phyloP scores from a whole-genome alignment of 768 basidiomycete genomes.

The Leccinum obscurum region DNA sequence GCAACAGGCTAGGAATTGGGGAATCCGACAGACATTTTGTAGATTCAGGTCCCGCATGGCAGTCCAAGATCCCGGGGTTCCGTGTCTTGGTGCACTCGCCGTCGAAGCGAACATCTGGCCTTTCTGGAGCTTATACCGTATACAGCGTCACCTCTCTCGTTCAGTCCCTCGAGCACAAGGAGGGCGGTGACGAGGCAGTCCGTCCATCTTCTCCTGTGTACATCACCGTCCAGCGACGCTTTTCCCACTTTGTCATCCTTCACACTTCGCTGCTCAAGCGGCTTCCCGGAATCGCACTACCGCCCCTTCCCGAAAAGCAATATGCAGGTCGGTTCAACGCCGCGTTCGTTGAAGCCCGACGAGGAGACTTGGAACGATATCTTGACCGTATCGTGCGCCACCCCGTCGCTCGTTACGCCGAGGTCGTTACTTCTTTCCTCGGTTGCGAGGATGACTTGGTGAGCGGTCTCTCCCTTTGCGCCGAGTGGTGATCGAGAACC shows the following conservation, averaged over 20 bases:
- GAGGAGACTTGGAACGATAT: constrained; percentile 82
- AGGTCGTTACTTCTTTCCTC: constrained; percentile 79
- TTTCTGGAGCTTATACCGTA: constrained; percentile 71
- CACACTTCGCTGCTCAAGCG: constrained; percentile 68
- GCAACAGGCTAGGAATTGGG: constrained; percentile 42
- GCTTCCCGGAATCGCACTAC: constrained; percentile 75
- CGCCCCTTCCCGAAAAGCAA: constrained; percentile 83
- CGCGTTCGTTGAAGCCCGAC: constrained; percentile 79
- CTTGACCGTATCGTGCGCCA: constrained; percentile 68
- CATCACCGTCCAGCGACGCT: constrained; percentile 78
- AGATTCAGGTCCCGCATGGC: constrained; percentile 72
- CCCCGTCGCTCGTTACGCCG: constrained; percentile 74
- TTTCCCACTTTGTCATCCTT: constrained; percentile 81
- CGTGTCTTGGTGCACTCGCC: constrained; percentile 78
- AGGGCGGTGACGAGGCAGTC: constrained; percentile 18
- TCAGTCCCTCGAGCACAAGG: constrained; percentile 18
- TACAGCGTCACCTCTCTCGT: constrained; percentile 68
- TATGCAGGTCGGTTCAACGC: constrained; percentile 78
- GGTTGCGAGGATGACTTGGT: constrained; percentile 75
- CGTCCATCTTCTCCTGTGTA: constrained; percentile 43
- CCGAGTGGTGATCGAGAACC: not conserved
- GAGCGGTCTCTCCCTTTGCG: constrained; percentile 31
- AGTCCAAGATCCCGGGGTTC: constrained; percentile 69
- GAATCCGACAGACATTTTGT: constrained; percentile 73
- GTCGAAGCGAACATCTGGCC: constrained; percentile 64